Conservation (phyloP, 139 green algal genomes). For the Chlorella sp. region DNA sequence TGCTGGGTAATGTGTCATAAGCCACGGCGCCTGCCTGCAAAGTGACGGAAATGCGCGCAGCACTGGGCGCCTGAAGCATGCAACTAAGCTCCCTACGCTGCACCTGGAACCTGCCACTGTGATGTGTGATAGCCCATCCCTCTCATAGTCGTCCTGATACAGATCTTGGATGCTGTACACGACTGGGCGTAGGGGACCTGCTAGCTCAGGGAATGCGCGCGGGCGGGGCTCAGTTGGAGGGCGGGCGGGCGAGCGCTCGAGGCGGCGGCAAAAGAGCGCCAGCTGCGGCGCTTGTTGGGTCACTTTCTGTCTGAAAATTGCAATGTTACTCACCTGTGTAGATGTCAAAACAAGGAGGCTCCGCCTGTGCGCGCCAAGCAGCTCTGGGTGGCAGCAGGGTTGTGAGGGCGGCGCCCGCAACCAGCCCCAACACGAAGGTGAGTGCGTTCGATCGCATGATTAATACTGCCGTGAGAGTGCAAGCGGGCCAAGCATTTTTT, state of each 20-base stretch:
- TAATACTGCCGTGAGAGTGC: background rate
- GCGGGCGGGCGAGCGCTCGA: no score
- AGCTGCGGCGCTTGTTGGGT: background rate
- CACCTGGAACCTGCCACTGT: constrained; percentile 16
- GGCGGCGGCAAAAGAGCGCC: no score
- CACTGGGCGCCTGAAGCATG: background rate
- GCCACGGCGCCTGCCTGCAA: background rate
- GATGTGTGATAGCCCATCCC: constrained; percentile 23
- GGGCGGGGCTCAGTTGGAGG: no score
- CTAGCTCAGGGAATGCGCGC: background rate
- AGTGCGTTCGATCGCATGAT: background rate
- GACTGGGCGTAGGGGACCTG: background rate
- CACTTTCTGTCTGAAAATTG: background rate
- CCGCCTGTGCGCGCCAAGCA: background rate
- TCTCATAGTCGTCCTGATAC: background rate
- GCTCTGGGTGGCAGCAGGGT: background rate
- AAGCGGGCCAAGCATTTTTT: no score
- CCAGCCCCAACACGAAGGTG: background rate
- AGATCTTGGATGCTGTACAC: background rate
- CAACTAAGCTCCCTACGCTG: background rate
- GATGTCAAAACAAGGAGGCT: background rate
- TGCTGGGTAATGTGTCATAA: background rate
- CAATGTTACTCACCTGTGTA: background rate
- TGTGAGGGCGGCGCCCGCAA: background rate
- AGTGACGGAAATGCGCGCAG: no score